These are phyloP conservation scores for Fusarium nelsonii DNA, from an alignment of 2,329 filamentous ascomycete genomes.

Conservation along the genomic window DNA sequence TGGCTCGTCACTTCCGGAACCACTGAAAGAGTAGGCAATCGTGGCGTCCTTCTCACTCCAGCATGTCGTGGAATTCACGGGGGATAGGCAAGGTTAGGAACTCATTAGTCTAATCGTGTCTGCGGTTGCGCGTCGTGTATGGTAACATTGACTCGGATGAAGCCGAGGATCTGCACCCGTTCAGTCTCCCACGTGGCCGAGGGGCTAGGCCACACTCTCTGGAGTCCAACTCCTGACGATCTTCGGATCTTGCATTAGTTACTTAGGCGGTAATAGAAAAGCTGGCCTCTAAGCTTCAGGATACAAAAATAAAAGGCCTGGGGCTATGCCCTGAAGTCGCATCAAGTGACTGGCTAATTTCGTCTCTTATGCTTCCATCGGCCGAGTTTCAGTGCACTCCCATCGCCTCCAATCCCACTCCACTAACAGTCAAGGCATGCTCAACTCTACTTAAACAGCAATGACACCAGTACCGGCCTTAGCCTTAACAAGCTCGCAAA, in stretches of 20 bases:
- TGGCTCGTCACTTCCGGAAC: neutral
- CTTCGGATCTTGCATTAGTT: neutral
- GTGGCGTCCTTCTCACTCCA: neutral
- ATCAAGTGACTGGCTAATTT: too few relatives aligned
- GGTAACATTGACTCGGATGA: constrained; percentile 26
- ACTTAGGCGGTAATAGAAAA: too few relatives aligned
- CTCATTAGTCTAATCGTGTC: neutral
- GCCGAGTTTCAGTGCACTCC: neutral
- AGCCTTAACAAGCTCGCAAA: constrained; percentile 44
- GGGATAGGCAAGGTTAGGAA: neutral
- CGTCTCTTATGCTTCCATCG: too few relatives aligned
- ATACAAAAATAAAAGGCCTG: too few relatives aligned
- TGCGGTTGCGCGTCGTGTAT: constrained; percentile 21
- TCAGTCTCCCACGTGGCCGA: constrained; percentile 29
- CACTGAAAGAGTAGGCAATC: neutral
- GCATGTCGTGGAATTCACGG: neutral
- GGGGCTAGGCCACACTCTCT: constrained; percentile 13
- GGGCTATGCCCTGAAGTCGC: too few relatives aligned
- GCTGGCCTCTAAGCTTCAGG: too few relatives aligned
- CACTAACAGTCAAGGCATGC: neutral
- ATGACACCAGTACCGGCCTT: constrained; percentile 45
- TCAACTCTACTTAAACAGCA: constrained; percentile 5
- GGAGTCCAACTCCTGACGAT: neutral
- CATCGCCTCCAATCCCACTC: neutral
- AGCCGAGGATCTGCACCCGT: constrained; percentile 35